Evolutionary conservation across 805 yeast genomes (phyloP).

Genomic region (Candida pini): DNA sequence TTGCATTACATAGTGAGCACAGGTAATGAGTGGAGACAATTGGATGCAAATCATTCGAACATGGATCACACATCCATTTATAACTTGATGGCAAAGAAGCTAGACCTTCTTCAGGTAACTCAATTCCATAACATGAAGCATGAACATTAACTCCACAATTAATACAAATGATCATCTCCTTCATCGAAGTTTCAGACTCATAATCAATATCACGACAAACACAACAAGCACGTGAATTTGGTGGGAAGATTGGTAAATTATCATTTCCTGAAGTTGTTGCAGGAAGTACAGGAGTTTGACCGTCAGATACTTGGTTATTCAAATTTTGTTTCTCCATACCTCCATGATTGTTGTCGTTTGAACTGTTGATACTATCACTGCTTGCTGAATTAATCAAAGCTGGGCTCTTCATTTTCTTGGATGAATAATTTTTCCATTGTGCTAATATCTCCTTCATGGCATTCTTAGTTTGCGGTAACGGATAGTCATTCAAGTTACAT

Average conservation of each 20-base stretch:
- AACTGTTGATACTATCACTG: too few species aligned
- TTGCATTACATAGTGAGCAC: conserved; percentile 61
- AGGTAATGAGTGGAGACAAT: conserved; percentile 47
- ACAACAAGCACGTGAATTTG: conserved; percentile 41
- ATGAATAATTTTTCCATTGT: conserved; percentile 15
- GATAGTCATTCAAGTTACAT: conserved; percentile 7
- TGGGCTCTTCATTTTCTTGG: too few species aligned
- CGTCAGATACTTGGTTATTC: too few species aligned
- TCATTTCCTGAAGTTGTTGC: conserved; percentile 2
- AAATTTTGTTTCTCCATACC: too few species aligned
- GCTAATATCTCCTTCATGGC: conserved; percentile 17
- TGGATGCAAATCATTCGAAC: conserved; percentile 67
- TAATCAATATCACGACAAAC: conserved; percentile 41
- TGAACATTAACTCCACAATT: conserved; percentile 71
- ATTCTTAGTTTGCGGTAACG: conserved; percentile 16
- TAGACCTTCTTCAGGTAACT: conserved; percentile 7
- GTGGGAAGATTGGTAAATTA: conserved; percentile 16
- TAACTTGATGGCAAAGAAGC: conserved; percentile 19
- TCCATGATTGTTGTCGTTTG: too few species aligned
- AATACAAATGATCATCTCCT: conserved; percentile 48
- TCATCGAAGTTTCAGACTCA: conserved; percentile 22
- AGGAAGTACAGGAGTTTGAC: not conserved
- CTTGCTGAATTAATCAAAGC: too few species aligned
- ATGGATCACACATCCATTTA: conserved; percentile 77
- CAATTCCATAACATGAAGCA: conserved; percentile 59